These are phyloP conservation scores for Fusarium proliferatum DNA, from an alignment of 2,329 filamentous ascomycete species.

Conservation along the genomic window DNA sequence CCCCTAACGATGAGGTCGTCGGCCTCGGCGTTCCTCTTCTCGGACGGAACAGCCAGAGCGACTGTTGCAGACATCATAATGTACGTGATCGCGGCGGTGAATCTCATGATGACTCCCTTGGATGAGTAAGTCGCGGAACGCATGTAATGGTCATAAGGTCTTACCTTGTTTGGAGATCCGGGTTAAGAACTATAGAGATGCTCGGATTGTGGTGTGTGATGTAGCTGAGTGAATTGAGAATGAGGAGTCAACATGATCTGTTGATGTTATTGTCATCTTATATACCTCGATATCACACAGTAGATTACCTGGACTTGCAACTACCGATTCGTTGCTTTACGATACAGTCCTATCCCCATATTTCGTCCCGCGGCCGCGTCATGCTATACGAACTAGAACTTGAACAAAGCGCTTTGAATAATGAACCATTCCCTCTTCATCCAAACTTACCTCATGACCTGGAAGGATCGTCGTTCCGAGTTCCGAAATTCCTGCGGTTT, in stretches of 20 bases:
- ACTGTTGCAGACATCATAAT: not conserved
- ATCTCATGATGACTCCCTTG: not conserved
- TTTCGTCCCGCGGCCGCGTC: not conserved
- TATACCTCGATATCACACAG: not conserved
- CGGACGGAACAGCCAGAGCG: not conserved
- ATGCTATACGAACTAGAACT: not conserved
- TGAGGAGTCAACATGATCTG: too few species aligned
- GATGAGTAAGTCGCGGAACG: not conserved
- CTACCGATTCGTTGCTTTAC: not conserved
- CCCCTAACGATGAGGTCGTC: not conserved
- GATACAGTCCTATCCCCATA: too few species aligned
- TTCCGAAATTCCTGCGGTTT: not conserved
- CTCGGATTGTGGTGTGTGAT: fast-evolving
- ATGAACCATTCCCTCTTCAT: fast-evolving
- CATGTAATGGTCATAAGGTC: fast-evolving
- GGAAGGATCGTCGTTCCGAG: not conserved
- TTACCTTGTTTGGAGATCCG: fast-evolving
- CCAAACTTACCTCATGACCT: fast-evolving
- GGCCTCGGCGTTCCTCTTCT: not conserved
- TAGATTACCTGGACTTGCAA: too few species aligned
- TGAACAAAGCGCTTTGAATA: not conserved
- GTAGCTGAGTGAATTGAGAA: too few species aligned
- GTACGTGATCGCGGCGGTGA: not conserved
- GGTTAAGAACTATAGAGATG: too few species aligned
- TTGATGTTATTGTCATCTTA: not conserved